Base-by-base conservation (phyloP, 2,329 filamentous ascomycete species). In the Fusarium pseudocircinatum region DNA sequence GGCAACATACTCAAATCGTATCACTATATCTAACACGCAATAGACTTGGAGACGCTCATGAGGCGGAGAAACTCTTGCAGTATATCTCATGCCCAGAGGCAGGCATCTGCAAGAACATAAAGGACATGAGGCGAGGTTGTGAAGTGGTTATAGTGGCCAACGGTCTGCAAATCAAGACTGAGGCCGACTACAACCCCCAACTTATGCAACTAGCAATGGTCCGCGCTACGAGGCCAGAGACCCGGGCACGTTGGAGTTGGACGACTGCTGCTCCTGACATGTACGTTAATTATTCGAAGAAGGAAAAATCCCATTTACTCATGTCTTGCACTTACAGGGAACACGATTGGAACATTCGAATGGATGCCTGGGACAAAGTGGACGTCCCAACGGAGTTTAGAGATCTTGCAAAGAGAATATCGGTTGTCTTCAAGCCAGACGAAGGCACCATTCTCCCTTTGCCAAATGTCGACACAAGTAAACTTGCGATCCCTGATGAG, bases 281-380 rank as follows among this genome's bases (percentile, higher is more conserved):
- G 82, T 82, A 67, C 63, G 76, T 71, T 22, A n/a, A 30, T 28
- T 30, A n/a, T 24, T 20, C 32, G 7, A 34, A 26, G 26, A 44
- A 28, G 20, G 20, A 22, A 26, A n/a, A n/a, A 22, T 20, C 16
- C 37, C 14, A 26, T 22, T 43, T 42, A 24, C 73, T 78, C 43
- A 76, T 58, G 22, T 20, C 30, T 24, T 34, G 49, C 16, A 46
- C 53, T 26, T 24, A 37, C 46, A 82, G 81, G 75, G 52, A 73
- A 28, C 77, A 78, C 62, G 82, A 83, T 67, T 83, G 82, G 82
- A 80, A 71, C 53, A 64, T 83, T 42, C 74, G 73, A 58, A 77
- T 82, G 13, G 76, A 80, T 59, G 74, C 78, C 10, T 76, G 69
- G 64, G 70, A 76, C 11, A 57, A 72, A 34, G 56, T 65, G 6